Conservation (phyloP, 768 basidiomycete genomes). For the Tylopilus sp. region DNA sequence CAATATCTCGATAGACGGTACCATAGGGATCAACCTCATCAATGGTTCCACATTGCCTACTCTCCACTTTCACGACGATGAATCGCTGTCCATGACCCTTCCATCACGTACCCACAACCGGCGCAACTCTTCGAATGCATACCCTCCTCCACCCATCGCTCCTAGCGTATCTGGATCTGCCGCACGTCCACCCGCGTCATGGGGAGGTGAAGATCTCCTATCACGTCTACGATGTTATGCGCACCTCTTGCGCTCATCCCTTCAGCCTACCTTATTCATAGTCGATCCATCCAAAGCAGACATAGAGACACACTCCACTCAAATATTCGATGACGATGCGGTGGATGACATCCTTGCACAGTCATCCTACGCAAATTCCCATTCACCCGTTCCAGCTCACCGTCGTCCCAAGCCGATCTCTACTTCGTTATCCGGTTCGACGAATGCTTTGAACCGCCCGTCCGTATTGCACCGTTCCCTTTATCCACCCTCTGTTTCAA, state of each 20-base stretch:
- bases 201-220: constrained; percentile 88
- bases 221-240: constrained; percentile 72
- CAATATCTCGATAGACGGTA: constrained; percentile 63
- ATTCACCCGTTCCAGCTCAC: constrained; percentile 82
- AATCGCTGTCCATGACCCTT: constrained; percentile 75
- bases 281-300: constrained; percentile 93
- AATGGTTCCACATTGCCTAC: constrained; percentile 84
- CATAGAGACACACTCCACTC: constrained; percentile 85
- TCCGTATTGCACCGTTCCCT: constrained; percentile 83
- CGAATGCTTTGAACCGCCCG: constrained; percentile 59
- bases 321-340: constrained; percentile 80
- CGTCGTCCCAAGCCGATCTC: constrained; percentile 69
- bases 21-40: constrained; percentile 84
- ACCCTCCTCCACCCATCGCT: constrained; percentile 63
- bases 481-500: constrained; percentile 47
- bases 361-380: constrained; percentile 70
- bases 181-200: constrained; percentile 47
- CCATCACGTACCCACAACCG: constrained; percentile 34
- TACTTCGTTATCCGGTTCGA: constrained; percentile 28
- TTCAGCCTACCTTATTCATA: constrained; percentile 84
- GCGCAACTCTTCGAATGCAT: constrained; percentile 44
- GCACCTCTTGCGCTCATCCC: constrained; percentile 77
- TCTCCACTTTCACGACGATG: constrained; percentile 96
- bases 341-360: constrained; percentile 84
- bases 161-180: constrained; percentile 41